Base-by-base conservation (phyloP, 2,329 filamentous ascomycete genomes). In the Colletotrichum gigasporum region DNA sequence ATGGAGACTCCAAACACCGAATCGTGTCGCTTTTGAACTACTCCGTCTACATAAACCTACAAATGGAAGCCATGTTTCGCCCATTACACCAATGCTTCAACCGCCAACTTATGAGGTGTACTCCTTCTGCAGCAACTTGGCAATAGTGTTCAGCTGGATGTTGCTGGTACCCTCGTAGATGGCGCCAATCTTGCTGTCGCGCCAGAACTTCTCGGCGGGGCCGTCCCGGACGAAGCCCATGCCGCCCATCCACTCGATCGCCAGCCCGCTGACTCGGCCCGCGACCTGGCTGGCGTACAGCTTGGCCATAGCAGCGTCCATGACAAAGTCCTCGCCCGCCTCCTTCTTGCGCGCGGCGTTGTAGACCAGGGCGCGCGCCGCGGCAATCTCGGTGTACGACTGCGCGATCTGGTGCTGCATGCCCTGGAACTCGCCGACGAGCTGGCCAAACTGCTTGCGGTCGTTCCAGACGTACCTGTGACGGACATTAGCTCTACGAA, bases 391-490 rank as follows among this genome's bases (percentile, higher is more conserved):
- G 22, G 91, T 93, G 82, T 95, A 98, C 1, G 94, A 91, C 81
- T 99, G 96, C 2, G 96, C 96, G 68, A 99, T 91, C 83, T 99
- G 96, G 83, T 97, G 94, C 82, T 98, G 95, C 96, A 99, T 98
- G 73, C 94, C 94, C 81, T 99, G 96, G 87, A 99, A 99, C 77
- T 96, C 92, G 73, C 96, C 96, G 65, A 99, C 90, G 57, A 97
- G 87, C 75, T 93, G 86, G 70, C 96, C 95, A 75, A 99, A 99
- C 82, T 99, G 96, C 83, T 93, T 94, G 73, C 96, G 92, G 83
- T 99, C 96, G 80, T 98, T 98, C 94, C 94, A 99, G 69, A 94
- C 94, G 80, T 99, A 98, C 67, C 87, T 90, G n/a, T n/a, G n/a
- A n/a, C n/a, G n/a, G n/a, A n/a, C n/a, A n/a, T n/a, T n/a, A n/a